Conservation (phyloP, 331 rosid species). For the Quercus phellos region DNA sequence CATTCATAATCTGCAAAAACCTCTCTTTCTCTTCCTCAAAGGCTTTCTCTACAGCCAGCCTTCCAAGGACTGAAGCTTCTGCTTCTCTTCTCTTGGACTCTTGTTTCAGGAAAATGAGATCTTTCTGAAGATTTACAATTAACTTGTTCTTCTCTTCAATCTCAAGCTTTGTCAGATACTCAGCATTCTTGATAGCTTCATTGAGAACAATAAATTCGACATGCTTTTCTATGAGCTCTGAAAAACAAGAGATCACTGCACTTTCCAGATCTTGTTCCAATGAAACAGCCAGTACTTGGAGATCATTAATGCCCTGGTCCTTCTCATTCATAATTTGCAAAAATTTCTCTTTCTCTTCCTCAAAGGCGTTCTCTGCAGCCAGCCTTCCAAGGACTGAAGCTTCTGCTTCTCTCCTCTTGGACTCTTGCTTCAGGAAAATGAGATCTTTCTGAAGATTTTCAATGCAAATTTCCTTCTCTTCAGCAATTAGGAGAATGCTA, state of each 20-base stretch:
- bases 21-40: conserved; percentile 35
- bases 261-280: conserved; percentile 39
- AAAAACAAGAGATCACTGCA: conserved; percentile 28
- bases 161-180: conserved; percentile 28
- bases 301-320: conserved; percentile 29
- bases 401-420: conserved; percentile 40
- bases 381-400: conserved; percentile 30
- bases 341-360: conserved; percentile 36
- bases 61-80: conserved; percentile 38
- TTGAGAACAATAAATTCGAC: conserved; percentile 35
- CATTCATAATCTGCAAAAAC: conserved; percentile 30
- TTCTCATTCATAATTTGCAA: conserved; percentile 34
- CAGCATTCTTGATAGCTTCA: conserved; percentile 41
- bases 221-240: conserved; percentile 45
- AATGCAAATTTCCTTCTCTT: conserved; percentile 43
- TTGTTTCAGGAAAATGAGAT: conserved; percentile 26
- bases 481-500: conserved; percentile 21
- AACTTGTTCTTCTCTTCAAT: conserved; percentile 40
- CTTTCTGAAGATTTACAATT: conserved; percentile 23
- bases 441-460: conserved; percentile 34
- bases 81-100: conserved; percentile 42
- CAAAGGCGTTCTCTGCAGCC: conserved; percentile 34
- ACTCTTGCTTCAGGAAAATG: conserved; percentile 36
- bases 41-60: conserved; percentile 33
- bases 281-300: conserved; percentile 27